Conservation (phyloP, 768 basidiomycete species). For the Boletellus emodensis region DNA sequence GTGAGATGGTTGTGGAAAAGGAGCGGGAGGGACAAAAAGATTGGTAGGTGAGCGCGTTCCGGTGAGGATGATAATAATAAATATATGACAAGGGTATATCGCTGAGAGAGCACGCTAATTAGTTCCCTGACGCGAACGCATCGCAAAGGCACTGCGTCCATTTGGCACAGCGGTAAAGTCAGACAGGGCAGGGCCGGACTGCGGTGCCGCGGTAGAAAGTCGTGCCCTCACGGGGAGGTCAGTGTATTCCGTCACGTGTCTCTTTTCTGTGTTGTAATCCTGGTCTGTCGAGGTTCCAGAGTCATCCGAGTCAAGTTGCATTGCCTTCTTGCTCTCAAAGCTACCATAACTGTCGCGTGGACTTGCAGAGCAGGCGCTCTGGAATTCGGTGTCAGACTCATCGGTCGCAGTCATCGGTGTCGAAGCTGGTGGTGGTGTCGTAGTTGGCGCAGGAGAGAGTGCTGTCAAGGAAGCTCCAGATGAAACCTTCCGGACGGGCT, state of each 20-base stretch:
- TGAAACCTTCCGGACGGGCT: constrained; percentile 31
- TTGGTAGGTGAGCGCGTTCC: constrained; percentile 14
- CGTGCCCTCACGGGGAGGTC: constrained; percentile 47
- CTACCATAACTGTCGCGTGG: constrained; percentile 65
- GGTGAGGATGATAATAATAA: constrained; percentile 17
- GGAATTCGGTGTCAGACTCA: constrained; percentile 82
- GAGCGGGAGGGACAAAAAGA: constrained; percentile 17
- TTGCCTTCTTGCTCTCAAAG: constrained; percentile 29
- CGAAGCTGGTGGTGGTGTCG: constrained; percentile 35
- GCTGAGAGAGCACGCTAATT: constrained; percentile 18
- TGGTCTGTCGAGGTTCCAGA: constrained; percentile 29
- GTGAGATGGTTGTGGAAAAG: constrained; percentile 14
- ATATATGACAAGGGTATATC: constrained; percentile 26
- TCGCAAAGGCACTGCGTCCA: constrained; percentile 23
- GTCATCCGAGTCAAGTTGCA: constrained; percentile 27
- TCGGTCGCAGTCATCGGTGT: constrained; percentile 47
- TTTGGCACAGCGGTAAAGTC: constrained; percentile 35
- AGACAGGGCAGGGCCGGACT: constrained; percentile 37
- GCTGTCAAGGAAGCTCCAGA: constrained; percentile 30
- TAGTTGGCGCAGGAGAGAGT: constrained; percentile 21
- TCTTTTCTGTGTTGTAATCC: constrained; percentile 27
- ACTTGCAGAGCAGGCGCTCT: constrained; percentile 79
- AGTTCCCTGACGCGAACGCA: constrained; percentile 17
- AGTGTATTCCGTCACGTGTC: constrained; percentile 31
- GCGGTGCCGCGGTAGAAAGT: constrained; percentile 50